Conservation (phyloP, 192 early-diverging fungal genomes). For the Coemansia aciculifera region DNA sequence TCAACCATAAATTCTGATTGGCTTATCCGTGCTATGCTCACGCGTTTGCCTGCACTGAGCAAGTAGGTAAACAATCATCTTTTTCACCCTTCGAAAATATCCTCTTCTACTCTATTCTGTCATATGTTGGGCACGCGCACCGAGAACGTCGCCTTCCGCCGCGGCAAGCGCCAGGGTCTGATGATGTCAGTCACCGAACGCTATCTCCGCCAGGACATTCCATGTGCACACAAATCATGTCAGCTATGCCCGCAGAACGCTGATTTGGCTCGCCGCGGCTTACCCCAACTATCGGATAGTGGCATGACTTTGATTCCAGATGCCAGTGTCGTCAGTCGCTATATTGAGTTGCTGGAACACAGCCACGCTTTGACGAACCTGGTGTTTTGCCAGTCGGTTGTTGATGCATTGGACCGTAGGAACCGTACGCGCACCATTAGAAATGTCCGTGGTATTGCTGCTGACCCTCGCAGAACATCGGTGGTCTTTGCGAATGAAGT, state of each 20-base stretch:
- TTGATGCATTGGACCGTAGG: slow-evolving; percentile 61
- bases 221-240: slow-evolving; percentile 32
- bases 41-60: background rate
- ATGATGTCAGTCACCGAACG: slow-evolving; percentile 46
- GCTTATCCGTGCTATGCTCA: background rate
- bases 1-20: slow-evolving; percentile 23
- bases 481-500: slow-evolving; percentile 73
- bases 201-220: slow-evolving; percentile 39
- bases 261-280: slow-evolving; percentile 10
- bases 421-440: slow-evolving; percentile 64
- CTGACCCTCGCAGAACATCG: slow-evolving; percentile 58
- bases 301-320: slow-evolving; percentile 35
- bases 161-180: slow-evolving; percentile 52
- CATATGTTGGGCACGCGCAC: slow-evolving; percentile 26
- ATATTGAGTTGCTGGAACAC: slow-evolving; percentile 69
- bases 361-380: slow-evolving; percentile 61
- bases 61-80: background rate
- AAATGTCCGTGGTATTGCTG: slow-evolving; percentile 61
- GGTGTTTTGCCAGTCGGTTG: slow-evolving; percentile 67
- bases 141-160: slow-evolving; percentile 42
- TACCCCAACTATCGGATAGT: slow-evolving; percentile 28
- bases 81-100: background rate
- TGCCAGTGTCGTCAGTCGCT: slow-evolving; percentile 55
- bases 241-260: slow-evolving; percentile 24
- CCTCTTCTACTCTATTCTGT: background rate